Percentiles rank a stretch among this genome's conserved stretches.
Conservation (phyloP, 305 asterid genomes). For the Nicotiana rustica region DNA sequence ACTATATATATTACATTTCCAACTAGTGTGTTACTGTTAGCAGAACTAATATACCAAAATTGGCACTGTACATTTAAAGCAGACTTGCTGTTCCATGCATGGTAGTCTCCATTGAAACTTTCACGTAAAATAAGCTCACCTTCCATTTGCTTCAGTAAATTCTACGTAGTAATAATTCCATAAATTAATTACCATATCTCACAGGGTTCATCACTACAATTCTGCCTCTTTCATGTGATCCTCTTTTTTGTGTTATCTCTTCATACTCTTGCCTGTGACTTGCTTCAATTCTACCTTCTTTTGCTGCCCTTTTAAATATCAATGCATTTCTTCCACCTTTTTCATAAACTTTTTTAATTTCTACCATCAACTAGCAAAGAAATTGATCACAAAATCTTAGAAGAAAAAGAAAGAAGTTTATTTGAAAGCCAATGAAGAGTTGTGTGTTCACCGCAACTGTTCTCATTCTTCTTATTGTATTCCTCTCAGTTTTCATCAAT, state of each 20-base stretch:
- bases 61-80: conserved; percentile 30
- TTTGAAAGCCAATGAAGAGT: conserved; percentile 43
- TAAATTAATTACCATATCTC: conserved; percentile 40
- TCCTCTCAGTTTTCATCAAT: conserved; percentile 48
- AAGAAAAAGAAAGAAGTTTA: not conserved
- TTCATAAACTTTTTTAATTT: too few species aligned
- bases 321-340: not conserved
- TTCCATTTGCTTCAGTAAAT: conserved; percentile 38
- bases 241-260: conserved; percentile 30
- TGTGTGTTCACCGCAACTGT: conserved; percentile 37
- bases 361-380: not conserved
- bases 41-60: not conserved
- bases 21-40: too few species aligned
- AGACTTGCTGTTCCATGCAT: not conserved
- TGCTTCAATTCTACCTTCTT: conserved; percentile 59
- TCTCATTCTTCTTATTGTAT: conserved; percentile 38
- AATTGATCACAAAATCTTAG: too few species aligned
- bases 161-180: conserved; percentile 19
- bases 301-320: conserved; percentile 48
- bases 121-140: conserved; percentile 58
- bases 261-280: conserved; percentile 68
- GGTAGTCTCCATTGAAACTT: conserved; percentile 37
- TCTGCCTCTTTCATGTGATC: conserved; percentile 71
- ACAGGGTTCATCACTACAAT: conserved; percentile 42
- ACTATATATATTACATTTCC: too few species aligned